Base-by-base conservation (phyloP, 306 rosid species). In the Rosa multiflora region DNA sequence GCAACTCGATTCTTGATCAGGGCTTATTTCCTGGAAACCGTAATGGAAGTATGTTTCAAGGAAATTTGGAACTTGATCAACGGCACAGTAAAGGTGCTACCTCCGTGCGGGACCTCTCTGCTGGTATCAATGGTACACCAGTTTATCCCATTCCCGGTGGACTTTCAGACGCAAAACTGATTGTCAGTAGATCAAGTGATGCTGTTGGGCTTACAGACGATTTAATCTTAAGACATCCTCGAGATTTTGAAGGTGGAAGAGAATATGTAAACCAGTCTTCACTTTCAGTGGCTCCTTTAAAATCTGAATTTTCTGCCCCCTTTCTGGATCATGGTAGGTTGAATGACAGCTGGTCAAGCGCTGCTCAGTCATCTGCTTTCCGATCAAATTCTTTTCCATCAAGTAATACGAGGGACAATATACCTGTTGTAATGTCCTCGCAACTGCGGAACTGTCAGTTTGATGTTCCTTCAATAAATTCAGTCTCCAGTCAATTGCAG, bases 1-100 rank as follows among this genome's bases (percentile, higher is more conserved):
- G 77, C 86, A 85, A 78, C 74, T 69, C 84, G 75, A 75, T 69
- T 58, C 62, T 58, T 61, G 91, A 90, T 76, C 94, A 84, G 74
- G 72, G 83, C 67, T 83, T 87, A 13, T 73, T 81, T 79, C 87
- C 82, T 48, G 91, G 87, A 80, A 86, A 86, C 79, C 89, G 78
- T 81, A 83, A 83, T 72, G 85, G 85, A 21, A 82, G 74, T 70
- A 26, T 85, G 39, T 78, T 91, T 76, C 94, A 80, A 51, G 88
- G 92, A 78, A 88, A 89, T 18, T 72, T 79, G 63, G 95, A 88
- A 76, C 87, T 85, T n/a, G 87, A 90, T 81, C 94, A 78, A 66
- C 97, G 85, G 42, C 82, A 84, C 42, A 74, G 74, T 58, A 87
- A 79, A 49, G 82, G 83, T 48, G 53, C 72, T 46, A 67, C 72